These are phyloP conservation scores for Pleodorina starrii DNA, from an alignment of 139 green algal genomes.

Conservation along the genomic window DNA sequence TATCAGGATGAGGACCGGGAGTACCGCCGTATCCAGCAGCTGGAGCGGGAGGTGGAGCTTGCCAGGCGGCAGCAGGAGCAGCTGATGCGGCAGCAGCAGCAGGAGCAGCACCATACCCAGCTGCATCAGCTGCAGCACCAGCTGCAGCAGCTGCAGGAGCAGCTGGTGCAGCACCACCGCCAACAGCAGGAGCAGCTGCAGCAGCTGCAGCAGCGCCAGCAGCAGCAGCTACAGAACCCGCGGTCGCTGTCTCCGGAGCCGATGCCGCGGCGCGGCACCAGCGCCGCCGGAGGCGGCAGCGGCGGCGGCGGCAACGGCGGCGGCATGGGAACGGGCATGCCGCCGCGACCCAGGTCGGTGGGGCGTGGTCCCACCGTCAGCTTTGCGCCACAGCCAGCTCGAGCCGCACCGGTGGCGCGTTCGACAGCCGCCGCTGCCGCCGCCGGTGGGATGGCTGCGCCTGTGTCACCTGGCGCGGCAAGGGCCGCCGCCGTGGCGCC, in stretches of 20 bases:
- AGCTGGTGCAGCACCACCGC: not conserved
- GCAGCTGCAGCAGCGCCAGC: not conserved
- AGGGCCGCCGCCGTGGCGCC: not conserved
- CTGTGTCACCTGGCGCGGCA: too few relatives aligned
- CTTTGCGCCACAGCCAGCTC: too few relatives aligned
- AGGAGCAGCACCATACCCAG: not conserved
- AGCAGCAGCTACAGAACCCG: not conserved
- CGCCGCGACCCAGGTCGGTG: too few relatives aligned
- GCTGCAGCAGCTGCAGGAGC: not conserved
- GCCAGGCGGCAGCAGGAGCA: conserved; percentile 3
- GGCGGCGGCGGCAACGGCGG: too few relatives aligned
- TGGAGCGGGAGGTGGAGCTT: not conserved
- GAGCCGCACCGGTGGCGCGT: too few relatives aligned
- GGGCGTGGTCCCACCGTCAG: too few relatives aligned
- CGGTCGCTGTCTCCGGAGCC: not conserved
- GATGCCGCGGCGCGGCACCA: not conserved
- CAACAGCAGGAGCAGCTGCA: not conserved
- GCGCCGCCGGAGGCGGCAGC: not conserved
- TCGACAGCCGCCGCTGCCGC: too few relatives aligned
- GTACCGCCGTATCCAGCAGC: not conserved
- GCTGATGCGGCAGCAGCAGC: not conserved
- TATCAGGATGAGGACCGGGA: not conserved
- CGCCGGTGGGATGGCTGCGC: too few relatives aligned
- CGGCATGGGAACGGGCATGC: not conserved
- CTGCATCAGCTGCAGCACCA: conserved; percentile 1